phyloP scores from a whole-genome alignment of 2,329 filamentous ascomycete genomes.

The Xylariaceae sp. region DNA sequence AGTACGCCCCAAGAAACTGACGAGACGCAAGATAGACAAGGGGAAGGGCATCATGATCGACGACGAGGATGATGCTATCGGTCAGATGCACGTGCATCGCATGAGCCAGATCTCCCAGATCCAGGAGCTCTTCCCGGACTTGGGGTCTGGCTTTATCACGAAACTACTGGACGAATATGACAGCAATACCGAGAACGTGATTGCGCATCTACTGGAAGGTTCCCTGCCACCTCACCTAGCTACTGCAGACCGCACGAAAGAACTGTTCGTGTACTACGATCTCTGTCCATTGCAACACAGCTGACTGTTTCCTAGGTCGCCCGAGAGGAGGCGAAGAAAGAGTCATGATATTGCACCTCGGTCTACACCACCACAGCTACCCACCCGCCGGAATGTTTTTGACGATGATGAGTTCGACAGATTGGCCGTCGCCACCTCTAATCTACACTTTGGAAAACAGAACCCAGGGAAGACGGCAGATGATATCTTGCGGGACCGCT shows the following conservation, averaged over 20 bases:
- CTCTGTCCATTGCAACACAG: not conserved
- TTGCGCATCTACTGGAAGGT: constrained; percentile 73
- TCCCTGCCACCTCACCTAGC: constrained; percentile 64
- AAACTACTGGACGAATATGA: constrained; percentile 72
- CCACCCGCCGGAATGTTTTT: constrained; percentile 63
- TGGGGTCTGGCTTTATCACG: constrained; percentile 76
- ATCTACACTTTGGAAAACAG: constrained; percentile 72
- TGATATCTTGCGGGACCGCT: constrained; percentile 58
- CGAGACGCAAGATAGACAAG: constrained; percentile 54
- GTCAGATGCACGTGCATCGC: constrained; percentile 64
- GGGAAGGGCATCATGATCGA: constrained; percentile 47
- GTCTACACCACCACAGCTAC: constrained; percentile 49
- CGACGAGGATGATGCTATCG: constrained; percentile 30
- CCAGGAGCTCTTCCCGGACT: constrained; percentile 86
- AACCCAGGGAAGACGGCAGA: constrained; percentile 60
- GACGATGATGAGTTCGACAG: constrained; percentile 75
- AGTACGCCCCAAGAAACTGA: constrained; percentile 41
- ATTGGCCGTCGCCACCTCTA: constrained; percentile 57
- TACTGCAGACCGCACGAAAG: constrained; percentile 54
- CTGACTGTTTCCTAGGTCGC: constrained; percentile 17
- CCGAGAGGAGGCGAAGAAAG: constrained; percentile 19
- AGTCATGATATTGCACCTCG: constrained; percentile 46
- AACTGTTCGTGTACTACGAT: constrained; percentile 39
- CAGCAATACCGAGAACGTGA: constrained; percentile 70
- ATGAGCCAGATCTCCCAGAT: constrained; percentile 82